Conservation (phyloP, 305 asterid species). For the Nicotiana rustica region DNA sequence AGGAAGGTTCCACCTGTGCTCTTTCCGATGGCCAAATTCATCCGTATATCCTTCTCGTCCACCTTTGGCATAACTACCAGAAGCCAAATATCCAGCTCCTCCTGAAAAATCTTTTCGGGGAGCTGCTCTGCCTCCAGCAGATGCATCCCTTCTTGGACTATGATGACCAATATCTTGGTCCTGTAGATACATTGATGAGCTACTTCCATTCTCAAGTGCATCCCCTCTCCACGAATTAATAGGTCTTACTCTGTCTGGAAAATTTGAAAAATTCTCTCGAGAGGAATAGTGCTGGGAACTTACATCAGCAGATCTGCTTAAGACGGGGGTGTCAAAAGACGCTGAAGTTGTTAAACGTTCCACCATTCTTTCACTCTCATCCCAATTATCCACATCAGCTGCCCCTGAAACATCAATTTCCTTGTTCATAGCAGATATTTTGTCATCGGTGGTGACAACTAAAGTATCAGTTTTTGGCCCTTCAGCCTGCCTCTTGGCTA, state of each 20-base stretch:
- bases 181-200: slow-evolving; percentile 52
- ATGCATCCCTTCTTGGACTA: slow-evolving; percentile 71
- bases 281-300: slow-evolving; percentile 63
- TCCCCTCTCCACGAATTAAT: slow-evolving; percentile 80
- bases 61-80: slow-evolving; percentile 57
- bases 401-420: slow-evolving; percentile 56
- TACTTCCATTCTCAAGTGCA: slow-evolving; percentile 60
- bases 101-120: slow-evolving; percentile 69
- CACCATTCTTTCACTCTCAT: slow-evolving; percentile 85
- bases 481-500: slow-evolving; percentile 79
- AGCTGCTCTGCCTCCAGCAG: slow-evolving; percentile 63
- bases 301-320: slow-evolving; percentile 63
- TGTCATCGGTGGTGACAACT: slow-evolving; percentile 56
- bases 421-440: slow-evolving; percentile 50
- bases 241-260: slow-evolving; percentile 65
- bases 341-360: slow-evolving; percentile 66
- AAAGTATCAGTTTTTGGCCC: slow-evolving; percentile 50
- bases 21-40: slow-evolving; percentile 72
- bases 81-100: slow-evolving; percentile 64
- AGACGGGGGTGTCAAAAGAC: slow-evolving; percentile 60
- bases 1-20: slow-evolving; percentile 72
- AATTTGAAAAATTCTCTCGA: slow-evolving; percentile 63
- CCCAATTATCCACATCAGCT: slow-evolving; percentile 79
- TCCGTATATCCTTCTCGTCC: slow-evolving; percentile 64
- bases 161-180: slow-evolving; percentile 68